A percentile compares a stretch with the other conserved stretches of the same genome.
Conservation (phyloP, 2,329 filamentous ascomycete species). For the Seiridium cupressi region DNA sequence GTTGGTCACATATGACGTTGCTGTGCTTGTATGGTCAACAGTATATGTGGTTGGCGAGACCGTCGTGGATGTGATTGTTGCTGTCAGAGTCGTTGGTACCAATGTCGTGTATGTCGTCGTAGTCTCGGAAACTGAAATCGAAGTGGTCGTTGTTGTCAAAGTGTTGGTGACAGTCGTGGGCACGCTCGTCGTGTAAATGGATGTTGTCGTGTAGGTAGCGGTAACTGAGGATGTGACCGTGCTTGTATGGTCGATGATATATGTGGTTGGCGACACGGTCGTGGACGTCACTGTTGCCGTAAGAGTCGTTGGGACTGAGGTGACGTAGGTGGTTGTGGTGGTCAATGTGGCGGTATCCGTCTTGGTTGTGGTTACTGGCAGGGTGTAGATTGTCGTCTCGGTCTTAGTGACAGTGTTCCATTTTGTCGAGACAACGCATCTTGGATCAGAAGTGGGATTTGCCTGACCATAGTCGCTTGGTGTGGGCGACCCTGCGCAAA, state of each 20-base stretch:
- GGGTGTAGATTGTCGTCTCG: slow-evolving; percentile 8
- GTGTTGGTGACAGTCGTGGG: slow-evolving; percentile 15
- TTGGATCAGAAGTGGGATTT: neutral
- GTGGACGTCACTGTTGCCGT: slow-evolving; percentile 4
- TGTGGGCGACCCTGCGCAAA: slow-evolving; percentile 1
- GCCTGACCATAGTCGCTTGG: neutral
- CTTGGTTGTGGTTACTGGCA: slow-evolving; percentile 4
- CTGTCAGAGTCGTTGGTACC: slow-evolving; percentile 3
- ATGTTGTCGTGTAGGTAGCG: slow-evolving; percentile 2
- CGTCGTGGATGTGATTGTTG: slow-evolving; percentile 2
- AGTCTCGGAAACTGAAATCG: neutral
- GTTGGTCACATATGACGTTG: neutral
- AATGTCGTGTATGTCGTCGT: slow-evolving; percentile 8
- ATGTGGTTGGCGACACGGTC: neutral
- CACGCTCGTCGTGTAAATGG: slow-evolving; percentile 19
- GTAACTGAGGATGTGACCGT: neutral
- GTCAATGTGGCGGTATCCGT: slow-evolving; percentile 10
- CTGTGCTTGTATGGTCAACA: neutral
- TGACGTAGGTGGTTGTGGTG: slow-evolving; percentile 9
- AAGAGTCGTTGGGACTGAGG: neutral
- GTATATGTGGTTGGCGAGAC: slow-evolving; percentile 1
- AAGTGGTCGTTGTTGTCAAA: slow-evolving; percentile 11
- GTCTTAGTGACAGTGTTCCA: slow-evolving; percentile 10
- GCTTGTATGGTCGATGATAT: neutral
- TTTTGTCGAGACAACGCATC: slow-evolving; percentile 5